phyloP scores from a whole-genome alignment of 148 eudicot species.

The Rhododendron molle region DNA sequence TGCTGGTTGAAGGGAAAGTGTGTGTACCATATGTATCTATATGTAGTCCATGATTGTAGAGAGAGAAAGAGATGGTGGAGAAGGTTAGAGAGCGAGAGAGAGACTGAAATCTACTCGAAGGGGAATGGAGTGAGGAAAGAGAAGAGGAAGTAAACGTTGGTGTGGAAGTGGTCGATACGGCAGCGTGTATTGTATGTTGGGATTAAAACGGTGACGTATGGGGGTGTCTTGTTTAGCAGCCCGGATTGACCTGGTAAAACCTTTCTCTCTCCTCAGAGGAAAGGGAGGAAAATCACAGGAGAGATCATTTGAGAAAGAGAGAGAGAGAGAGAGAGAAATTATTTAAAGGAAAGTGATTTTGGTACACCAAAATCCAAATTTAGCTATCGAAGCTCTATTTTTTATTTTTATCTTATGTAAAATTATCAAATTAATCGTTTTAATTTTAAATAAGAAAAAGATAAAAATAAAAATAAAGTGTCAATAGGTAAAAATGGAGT shows the following conservation, averaged over 20 bases:
- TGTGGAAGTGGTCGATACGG: neutral
- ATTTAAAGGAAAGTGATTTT: neutral
- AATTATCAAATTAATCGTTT: no score
- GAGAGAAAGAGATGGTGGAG: neutral
- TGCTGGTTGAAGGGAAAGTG: neutral
- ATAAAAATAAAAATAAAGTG: no score
- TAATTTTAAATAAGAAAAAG: no score
- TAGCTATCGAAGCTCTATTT: no score
- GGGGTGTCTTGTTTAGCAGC: neutral
- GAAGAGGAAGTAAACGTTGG: neutral
- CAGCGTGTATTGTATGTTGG: neutral
- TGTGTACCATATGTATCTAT: neutral
- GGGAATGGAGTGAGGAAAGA: neutral
- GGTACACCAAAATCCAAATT: no score
- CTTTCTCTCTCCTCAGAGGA: neutral
- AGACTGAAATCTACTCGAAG: neutral
- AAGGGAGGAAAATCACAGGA: neutral
- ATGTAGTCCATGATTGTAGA: neutral
- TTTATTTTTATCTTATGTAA: no score
- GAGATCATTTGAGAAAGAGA: neutral
- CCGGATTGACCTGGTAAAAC: neutral
- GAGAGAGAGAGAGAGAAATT: neutral
- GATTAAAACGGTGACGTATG: neutral
- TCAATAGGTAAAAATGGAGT: no score
- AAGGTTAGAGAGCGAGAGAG: neutral